Evolutionary conservation across 371 early-diverging fungal species (phyloP), one percentile per base, ranked within the genome.

Genomic region (Mucor saturninus): DNA sequence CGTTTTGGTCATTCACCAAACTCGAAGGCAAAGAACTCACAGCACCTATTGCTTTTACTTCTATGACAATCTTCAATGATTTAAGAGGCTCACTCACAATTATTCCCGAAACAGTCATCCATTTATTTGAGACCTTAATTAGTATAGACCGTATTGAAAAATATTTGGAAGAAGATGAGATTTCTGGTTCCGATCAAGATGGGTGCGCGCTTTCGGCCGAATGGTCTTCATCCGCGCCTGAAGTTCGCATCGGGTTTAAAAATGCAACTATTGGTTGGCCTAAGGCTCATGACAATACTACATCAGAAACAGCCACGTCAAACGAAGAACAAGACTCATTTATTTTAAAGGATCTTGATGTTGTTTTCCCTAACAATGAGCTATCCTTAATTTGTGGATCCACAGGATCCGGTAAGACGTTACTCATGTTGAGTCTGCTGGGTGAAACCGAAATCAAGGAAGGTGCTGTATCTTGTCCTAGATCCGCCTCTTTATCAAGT

Each of bases 81-180:
- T 64, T 87, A 42, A 72, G 81, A 35, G 61, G 72, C 56, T 80
- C 86, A 14, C 56, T 87, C 28, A 84, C 83, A 29, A 77, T 78
- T 5, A 63, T 85, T 10, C 88, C 88, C 5, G 76, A 77, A 30
- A 67, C 69, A 3, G 65, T 86, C 40, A 74, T 80, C 52, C 64
- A 69, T 2, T n/a, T 35, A n/a, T 15, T 67, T 4, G 67, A 72
- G 43, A 51, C 58, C 4, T 54, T 60, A 4, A 58, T 67, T 26
- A 81, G 82, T 71, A 56, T 82, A 2, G 56, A 71, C 3, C 89
- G 97, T 65, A 89, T 96, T 55, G 80, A 90, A 64, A 72, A 71
- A 21, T 88, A 90, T 46, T 77, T 97, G 62, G 72, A 81, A 13
- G 89, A 93, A 60, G 79, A 83, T 5, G 96, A 94, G 58, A 72